These are phyloP conservation scores for Bothriochloa decipiens DNA, from an alignment of 176 grass and related monocot species.

Conservation along the genomic window DNA sequence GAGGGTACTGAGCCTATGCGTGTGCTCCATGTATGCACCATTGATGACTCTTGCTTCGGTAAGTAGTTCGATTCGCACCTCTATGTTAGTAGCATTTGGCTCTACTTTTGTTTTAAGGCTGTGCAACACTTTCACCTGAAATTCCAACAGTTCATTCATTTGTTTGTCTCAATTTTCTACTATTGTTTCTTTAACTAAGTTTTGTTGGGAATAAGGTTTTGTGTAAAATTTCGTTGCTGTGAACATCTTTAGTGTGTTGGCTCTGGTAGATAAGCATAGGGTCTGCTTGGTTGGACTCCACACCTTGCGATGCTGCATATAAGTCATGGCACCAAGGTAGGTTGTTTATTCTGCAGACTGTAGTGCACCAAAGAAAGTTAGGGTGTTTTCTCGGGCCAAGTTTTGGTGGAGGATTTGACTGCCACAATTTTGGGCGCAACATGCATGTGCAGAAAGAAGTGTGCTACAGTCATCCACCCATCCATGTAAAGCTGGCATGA, in stretches of 20 bases:
- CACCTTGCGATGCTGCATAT: neutral
- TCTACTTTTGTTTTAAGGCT: too few relatives aligned
- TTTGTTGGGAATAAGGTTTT: neutral
- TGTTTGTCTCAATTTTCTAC: neutral
- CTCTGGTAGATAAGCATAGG: neutral
- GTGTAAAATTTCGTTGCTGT: neutral
- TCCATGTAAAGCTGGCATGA: neutral
- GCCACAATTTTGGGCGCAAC: neutral
- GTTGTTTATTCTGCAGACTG: too few relatives aligned
- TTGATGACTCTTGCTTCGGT: conserved; percentile 13
- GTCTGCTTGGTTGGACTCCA: neutral
- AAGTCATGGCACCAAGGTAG: neutral
- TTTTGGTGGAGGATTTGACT: neutral
- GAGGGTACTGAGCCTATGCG: neutral
- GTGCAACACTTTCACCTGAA: neutral
- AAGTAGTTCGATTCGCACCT: neutral
- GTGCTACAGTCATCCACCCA: neutral
- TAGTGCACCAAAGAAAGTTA: too few relatives aligned
- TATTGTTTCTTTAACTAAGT: neutral
- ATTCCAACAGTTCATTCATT: neutral
- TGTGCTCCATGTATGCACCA: conserved; percentile 1
- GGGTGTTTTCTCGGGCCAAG: neutral
- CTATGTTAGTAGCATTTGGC: neutral
- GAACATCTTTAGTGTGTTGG: neutral
- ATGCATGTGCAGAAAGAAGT: neutral